Evolutionary conservation across 108 stramenopile genomes (phyloP), one percentile per base, ranked within the genome.

Genomic region (Discostella pseudostelligera): DNA sequence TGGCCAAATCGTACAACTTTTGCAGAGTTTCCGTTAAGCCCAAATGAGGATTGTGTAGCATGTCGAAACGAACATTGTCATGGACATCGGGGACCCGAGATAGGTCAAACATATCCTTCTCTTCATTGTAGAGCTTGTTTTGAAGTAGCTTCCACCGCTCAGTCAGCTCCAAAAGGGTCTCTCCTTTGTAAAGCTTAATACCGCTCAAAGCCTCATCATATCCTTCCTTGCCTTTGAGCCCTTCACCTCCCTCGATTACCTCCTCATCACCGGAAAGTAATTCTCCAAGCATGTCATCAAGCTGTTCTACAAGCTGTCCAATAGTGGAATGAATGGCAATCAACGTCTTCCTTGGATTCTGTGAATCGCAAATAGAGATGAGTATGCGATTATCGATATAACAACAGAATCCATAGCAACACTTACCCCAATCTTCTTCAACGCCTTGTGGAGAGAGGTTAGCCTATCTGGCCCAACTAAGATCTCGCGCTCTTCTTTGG

Each of bases 121-220:
- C 90, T 43, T 85, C 62, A 47, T 96, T 93, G 72, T 93, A 97
- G 1, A 97, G 66, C 46, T 91, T 84, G 40, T 86, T 89, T 74
- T 92, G 82, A 21, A 97, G 78, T 35, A 95, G 85, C 21, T 89
- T 72, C 99, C 99, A 99, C 21, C 97, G 87, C 60, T 98, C 95
- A 9, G 87, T 86, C 50, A 97, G 83, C 56, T 98, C 93, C 2
- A 94, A 59, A 53, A 95, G 77, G 8, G 96, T 96, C 73, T 97
- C 98, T 26, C 92, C 95, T 66, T 95, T 88, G 78, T 97, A 94
- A 12, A 96, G 81, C 57, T 93, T 90, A 47, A 95, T 90, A 12
- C 90, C 90, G 50, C 85, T 86, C 22, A 92, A 75, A 0, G 87
- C 89, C n/a, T 84, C 79, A 37, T 93, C 86, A 9, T 84, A 78